Conservation (phyloP, 169 alveolate species). For the Eimeria acervulina region DNA sequence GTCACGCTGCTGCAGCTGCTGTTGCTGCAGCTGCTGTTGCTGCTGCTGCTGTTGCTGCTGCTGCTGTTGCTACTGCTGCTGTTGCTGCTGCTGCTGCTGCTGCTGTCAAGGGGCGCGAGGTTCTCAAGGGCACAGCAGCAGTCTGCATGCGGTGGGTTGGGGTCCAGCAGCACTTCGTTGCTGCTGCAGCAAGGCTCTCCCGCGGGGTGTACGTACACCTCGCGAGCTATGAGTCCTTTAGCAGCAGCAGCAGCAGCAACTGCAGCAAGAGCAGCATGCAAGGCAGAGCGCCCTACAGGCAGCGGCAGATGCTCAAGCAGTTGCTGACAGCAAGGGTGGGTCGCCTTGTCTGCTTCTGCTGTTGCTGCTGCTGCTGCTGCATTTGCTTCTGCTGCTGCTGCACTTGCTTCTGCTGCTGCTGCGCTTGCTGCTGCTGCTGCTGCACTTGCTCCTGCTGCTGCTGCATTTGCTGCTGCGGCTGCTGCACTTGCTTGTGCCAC, state of each 20-base stretch:
- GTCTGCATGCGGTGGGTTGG: background rate
- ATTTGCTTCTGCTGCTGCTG: background rate
- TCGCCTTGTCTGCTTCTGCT: background rate
- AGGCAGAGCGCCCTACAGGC: slow-evolving; percentile 23
- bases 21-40: no score
- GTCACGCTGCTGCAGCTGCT: slow-evolving; percentile 22
- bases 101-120: background rate
- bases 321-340: slow-evolving; percentile 10
- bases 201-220: background rate
- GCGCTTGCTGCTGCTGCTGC: background rate
- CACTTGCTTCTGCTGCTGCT: background rate
- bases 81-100: no score
- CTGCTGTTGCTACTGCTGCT: no score
- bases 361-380: background rate
- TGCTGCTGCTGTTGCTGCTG: background rate
- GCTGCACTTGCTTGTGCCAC: no score
- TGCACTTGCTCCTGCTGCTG: no score
- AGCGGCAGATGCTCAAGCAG: slow-evolving; percentile 4
- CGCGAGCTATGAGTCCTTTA: background rate
- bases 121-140: slow-evolving; percentile 29
- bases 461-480: background rate
- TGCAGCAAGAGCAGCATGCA: slow-evolving; percentile 51
- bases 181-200: slow-evolving; percentile 59
- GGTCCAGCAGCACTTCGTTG: background rate
- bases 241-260: slow-evolving; percentile 55